These are phyloP conservation scores for Aspergillus taichungensis DNA, from an alignment of 495 filamentous ascomycete species.

Conservation along the genomic window DNA sequence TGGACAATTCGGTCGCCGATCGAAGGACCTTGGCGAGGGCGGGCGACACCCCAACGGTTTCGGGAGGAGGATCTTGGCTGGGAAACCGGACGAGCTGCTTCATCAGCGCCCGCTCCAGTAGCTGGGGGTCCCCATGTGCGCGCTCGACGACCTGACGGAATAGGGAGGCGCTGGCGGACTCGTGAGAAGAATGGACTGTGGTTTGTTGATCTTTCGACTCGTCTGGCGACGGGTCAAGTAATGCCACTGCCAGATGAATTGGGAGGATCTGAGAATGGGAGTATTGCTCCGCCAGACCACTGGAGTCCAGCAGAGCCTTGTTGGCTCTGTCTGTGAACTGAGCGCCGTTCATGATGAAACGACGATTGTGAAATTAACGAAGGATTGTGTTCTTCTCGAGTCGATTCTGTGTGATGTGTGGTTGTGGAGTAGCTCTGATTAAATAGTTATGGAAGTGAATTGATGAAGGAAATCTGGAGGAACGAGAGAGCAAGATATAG, in stretches of 20 bases:
- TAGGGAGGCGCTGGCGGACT: conserved; percentile 52
- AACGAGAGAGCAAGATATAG: conserved; percentile 20
- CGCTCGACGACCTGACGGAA: conserved; percentile 92
- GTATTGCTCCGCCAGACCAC: conserved; percentile 74
- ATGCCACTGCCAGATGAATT: conserved; percentile 77
- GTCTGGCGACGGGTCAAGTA: conserved; percentile 77
- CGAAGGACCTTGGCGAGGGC: conserved; percentile 73
- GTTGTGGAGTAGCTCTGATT: conserved; percentile 2
- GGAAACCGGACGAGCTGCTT: conserved; percentile 84
- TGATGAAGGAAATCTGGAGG: not conserved
- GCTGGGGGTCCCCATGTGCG: conserved; percentile 84
- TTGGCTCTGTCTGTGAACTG: conserved; percentile 89
- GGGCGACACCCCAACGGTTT: conserved; percentile 71
- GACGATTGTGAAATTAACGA: not conserved
- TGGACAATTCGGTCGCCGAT: conserved; percentile 79
- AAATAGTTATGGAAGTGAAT: not conserved
- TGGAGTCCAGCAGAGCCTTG: conserved; percentile 78
- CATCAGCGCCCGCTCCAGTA: conserved; percentile 80
- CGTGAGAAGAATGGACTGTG: conserved; percentile 48
- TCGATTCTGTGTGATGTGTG: conserved; percentile 3
- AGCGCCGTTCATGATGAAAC: conserved; percentile 34
- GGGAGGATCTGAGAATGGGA: conserved; percentile 83
- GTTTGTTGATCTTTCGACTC: conserved; percentile 67
- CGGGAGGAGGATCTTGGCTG: conserved; percentile 89
- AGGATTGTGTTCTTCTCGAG: too few species aligned